Evolutionary conservation across 2,329 filamentous ascomycete species (phyloP).

Genomic region (Teratosphaeria viscida): DNA sequence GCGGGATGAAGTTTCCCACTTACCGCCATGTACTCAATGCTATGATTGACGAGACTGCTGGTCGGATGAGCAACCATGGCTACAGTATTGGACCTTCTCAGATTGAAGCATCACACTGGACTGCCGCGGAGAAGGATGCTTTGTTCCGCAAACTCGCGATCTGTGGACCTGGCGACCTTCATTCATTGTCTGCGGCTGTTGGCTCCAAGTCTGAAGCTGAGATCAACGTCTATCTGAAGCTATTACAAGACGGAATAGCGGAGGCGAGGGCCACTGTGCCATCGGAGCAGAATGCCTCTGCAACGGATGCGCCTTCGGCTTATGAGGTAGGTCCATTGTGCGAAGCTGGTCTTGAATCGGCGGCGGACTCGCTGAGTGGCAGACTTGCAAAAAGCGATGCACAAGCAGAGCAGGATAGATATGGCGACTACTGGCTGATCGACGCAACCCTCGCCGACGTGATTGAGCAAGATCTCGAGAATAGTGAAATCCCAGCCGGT

Average conservation of each 20-base stretch:
- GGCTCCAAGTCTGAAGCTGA: slow-evolving; percentile 65
- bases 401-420: slow-evolving; percentile 47
- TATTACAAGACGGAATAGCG: slow-evolving; percentile 45
- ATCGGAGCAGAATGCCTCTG: slow-evolving; percentile 31
- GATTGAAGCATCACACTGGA: slow-evolving; percentile 63
- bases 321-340: slow-evolving; percentile 59
- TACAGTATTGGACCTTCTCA: slow-evolving; percentile 38
- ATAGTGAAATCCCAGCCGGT: background rate
- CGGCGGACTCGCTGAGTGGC: slow-evolving; percentile 54
- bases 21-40: slow-evolving; percentile 46
- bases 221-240: slow-evolving; percentile 56
- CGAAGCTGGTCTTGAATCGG: slow-evolving; percentile 53
- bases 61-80: background rate
- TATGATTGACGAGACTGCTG: slow-evolving; percentile 41
- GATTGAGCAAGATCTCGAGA: slow-evolving; percentile 16
- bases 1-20: background rate
- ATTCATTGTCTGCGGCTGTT: slow-evolving; percentile 52
- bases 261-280: slow-evolving; percentile 29
- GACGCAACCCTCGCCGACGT: slow-evolving; percentile 28
- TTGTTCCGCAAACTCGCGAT: slow-evolving; percentile 58
- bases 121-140: slow-evolving; percentile 54
- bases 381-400: slow-evolving; percentile 56
- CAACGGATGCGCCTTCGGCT: slow-evolving; percentile 57
- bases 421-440: slow-evolving; percentile 59
- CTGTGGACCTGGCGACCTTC: slow-evolving; percentile 52